phyloP scores from a whole-genome alignment of 305 asterid genomes.

The Fraxinus sp. region DNA sequence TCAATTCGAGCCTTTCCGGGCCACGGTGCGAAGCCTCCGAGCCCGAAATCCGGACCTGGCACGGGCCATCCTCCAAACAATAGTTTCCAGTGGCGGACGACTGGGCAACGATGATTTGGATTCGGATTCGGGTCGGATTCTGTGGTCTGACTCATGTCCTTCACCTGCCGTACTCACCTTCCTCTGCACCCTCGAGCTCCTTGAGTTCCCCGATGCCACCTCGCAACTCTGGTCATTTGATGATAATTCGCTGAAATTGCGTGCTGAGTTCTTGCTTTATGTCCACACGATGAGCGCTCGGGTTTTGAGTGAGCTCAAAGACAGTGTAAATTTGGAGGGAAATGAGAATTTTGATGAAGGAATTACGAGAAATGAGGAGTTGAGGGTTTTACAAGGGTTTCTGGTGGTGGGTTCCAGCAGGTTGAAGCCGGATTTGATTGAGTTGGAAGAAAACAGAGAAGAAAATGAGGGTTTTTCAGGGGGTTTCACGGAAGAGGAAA shows the following conservation, averaged over 20 bases:
- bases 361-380: constrained; percentile 27
- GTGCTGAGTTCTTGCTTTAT: constrained; percentile 76
- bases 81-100: constrained; percentile 66
- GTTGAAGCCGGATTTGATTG: constrained; percentile 62
- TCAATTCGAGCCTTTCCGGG: constrained; percentile 93
- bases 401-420: constrained; percentile 59
- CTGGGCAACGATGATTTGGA: constrained; percentile 50
- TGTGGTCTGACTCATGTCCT: constrained; percentile 78
- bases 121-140: constrained; percentile 16
- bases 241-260: constrained; percentile 53
- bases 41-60: constrained; percentile 69
- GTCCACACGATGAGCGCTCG: constrained; percentile 47
- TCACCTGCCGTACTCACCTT: constrained; percentile 75
- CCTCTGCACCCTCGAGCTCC: constrained; percentile 71
- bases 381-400: constrained; percentile 58
- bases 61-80: constrained; percentile 69
- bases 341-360: constrained; percentile 28
- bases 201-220: constrained; percentile 73
- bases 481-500: constrained; percentile 54
- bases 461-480: constrained; percentile 20
- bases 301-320: constrained; percentile 38
- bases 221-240: constrained; percentile 72
- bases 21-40: constrained; percentile 71
- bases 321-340: constrained; percentile 33
- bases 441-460: constrained; percentile 29